Evolutionary conservation across 208 protist genomes (phyloP).

Genomic region (Leishmania tropica): DNA sequence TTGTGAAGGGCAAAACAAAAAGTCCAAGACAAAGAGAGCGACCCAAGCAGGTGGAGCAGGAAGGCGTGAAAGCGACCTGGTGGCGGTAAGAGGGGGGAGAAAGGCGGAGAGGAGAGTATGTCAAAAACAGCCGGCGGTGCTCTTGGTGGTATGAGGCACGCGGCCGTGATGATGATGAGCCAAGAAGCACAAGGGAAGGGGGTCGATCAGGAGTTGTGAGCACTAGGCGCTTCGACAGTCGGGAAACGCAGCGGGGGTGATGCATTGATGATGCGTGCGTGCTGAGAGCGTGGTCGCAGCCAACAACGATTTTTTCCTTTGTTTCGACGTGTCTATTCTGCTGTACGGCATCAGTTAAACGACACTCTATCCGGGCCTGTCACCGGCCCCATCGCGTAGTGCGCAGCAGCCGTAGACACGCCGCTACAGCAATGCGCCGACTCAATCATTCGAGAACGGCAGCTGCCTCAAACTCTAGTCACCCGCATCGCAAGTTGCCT

Average conservation of each 20-base stretch:
- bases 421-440: neutral
- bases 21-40: neutral
- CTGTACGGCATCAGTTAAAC: neutral
- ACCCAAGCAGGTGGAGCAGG: neutral
- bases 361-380: neutral
- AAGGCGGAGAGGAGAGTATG: neutral
- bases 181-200: neutral
- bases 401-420: neutral
- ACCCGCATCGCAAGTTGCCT: neutral
- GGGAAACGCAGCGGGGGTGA: neutral
- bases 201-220: neutral
- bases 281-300: neutral
- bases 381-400: neutral
- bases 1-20: neutral
- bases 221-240: neutral
- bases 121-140: neutral
- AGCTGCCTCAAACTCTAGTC: neutral
- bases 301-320: neutral
- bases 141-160: neutral
- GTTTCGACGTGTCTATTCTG: neutral
- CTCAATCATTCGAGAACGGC: neutral
- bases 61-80: neutral
- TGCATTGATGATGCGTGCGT: neutral
- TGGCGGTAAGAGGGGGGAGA: neutral
- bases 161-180: neutral